A percentile compares a stretch with the other conserved stretches of the same genome.
These are phyloP conservation scores for Trichoderma asperellum DNA, from an alignment of 2,329 filamentous ascomycete genomes.

Conservation along the genomic window DNA sequence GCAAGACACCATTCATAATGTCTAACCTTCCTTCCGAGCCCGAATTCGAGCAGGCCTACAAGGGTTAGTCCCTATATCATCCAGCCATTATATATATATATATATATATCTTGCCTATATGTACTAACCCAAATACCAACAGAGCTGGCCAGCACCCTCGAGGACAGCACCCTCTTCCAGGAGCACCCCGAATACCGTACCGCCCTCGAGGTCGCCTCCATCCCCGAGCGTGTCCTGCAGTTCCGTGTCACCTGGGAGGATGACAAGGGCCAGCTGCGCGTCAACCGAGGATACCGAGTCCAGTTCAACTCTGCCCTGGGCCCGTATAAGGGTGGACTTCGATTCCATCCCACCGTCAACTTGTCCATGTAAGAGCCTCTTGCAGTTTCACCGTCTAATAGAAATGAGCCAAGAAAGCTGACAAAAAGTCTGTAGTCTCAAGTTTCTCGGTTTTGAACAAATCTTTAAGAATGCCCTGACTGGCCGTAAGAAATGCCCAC, in stretches of 20 bases:
- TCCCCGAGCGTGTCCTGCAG: conserved; percentile 94
- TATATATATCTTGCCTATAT: too few relatives aligned
- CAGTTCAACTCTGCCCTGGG: conserved; percentile 98
- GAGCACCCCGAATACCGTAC: conserved; percentile 94
- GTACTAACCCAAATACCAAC: conserved; percentile 28
- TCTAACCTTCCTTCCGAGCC: conserved; percentile 86
- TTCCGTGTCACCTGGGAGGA: conserved; percentile 98
- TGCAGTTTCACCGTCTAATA: conserved; percentile 34
- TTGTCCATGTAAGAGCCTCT: conserved; percentile 58
- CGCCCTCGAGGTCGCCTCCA: conserved; percentile 82
- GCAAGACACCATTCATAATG: conserved; percentile 55
- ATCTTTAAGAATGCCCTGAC: conserved; percentile 99
- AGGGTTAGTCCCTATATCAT: conserved; percentile 61
- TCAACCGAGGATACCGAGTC: conserved; percentile 94
- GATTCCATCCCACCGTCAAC: conserved; percentile 91
- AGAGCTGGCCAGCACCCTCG: conserved; percentile 95
- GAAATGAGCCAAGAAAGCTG: background rate
- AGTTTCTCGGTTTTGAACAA: conserved; percentile 99
- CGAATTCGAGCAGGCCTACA: conserved; percentile 98
- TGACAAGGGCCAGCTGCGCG: conserved; percentile 84
- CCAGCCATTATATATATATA: background rate
- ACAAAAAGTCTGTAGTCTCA: conserved; percentile 58
- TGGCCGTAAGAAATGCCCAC: conserved; percentile 66
- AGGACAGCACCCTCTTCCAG: conserved; percentile 89
- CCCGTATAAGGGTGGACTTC: conserved; percentile 96